These are phyloP conservation scores for Tolypocladium sp. DNA, from an alignment of 2,329 filamentous ascomycete species.

Conservation along the genomic window DNA sequence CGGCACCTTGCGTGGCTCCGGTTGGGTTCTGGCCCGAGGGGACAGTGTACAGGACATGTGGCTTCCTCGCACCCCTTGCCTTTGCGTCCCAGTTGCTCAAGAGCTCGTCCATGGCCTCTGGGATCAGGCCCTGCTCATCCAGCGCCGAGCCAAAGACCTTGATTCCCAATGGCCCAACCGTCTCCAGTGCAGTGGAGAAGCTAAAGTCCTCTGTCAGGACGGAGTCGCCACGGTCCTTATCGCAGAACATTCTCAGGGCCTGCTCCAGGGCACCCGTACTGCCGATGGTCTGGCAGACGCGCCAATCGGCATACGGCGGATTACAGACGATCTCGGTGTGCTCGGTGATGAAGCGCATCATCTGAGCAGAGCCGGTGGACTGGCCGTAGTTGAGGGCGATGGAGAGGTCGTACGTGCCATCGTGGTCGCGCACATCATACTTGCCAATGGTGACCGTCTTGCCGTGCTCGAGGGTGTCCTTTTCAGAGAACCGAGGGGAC, in stretches of 20 bases:
- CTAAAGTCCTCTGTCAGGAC: slow-evolving; percentile 86
- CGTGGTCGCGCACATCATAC: slow-evolving; percentile 63
- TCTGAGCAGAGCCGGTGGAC: slow-evolving; percentile 73
- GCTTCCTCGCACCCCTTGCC: slow-evolving; percentile 35
- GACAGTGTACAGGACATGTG: slow-evolving; percentile 50
- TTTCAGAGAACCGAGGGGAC: slow-evolving; percentile 61
- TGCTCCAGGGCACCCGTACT: slow-evolving; percentile 83
- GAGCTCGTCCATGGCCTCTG: slow-evolving; percentile 41
- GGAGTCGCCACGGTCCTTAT: slow-evolving; percentile 59
- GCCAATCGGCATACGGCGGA: slow-evolving; percentile 88
- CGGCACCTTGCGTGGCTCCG: slow-evolving; percentile 65
- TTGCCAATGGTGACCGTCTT: slow-evolving; percentile 63
- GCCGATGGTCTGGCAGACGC: slow-evolving; percentile 72
- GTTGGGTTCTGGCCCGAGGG: slow-evolving; percentile 86
- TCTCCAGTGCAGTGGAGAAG: slow-evolving; percentile 65
- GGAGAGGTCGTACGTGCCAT: slow-evolving; percentile 58
- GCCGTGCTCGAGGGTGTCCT: slow-evolving; percentile 52
- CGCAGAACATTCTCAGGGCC: slow-evolving; percentile 71
- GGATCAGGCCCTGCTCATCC: slow-evolving; percentile 44
- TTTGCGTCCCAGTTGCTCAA: slow-evolving; percentile 39
- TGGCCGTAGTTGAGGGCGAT: slow-evolving; percentile 92
- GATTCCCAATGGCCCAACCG: slow-evolving; percentile 43
- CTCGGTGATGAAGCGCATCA: slow-evolving; percentile 86
- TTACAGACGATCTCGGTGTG: slow-evolving; percentile 86
- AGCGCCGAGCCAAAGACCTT: slow-evolving; percentile 40